Evolutionary conservation across 345 rosid genomes (phyloP).

Genomic region (Anastatica hierochuntica): DNA sequence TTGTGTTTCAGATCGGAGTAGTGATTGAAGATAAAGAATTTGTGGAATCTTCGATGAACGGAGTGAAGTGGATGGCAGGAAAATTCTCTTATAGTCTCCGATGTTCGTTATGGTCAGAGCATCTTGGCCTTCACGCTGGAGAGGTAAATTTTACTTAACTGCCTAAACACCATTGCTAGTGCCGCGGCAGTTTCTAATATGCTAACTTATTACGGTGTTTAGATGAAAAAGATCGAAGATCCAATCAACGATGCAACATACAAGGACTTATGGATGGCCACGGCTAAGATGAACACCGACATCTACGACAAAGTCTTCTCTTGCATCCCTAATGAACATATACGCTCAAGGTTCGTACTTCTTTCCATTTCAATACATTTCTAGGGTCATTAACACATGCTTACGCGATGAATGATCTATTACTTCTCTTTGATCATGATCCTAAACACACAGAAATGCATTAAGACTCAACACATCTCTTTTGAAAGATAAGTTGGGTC

Average conservation of each 20-base stretch:
- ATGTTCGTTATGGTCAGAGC: constrained; percentile 80
- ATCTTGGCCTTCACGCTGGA: constrained; percentile 56
- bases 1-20: constrained; percentile 56
- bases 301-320: constrained; percentile 70
- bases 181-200: background rate
- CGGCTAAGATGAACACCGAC: constrained; percentile 63
- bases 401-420: background rate
- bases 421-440: background rate
- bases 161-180: background rate
- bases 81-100: constrained; percentile 63
- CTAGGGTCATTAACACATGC: no score
- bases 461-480: constrained; percentile 48
- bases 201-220: constrained; percentile 1
- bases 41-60: constrained; percentile 57
- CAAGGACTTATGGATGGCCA: constrained; percentile 56
- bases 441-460: constrained; percentile 38
- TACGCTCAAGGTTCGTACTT: constrained; percentile 48
- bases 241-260: constrained; percentile 59
- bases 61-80: constrained; percentile 81
- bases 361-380: background rate
- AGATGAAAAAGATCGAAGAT: constrained; percentile 54
- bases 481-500: constrained; percentile 60
- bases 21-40: constrained; percentile 83
- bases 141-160: constrained; percentile 41
- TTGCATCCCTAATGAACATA: constrained; percentile 71